Evolutionary conservation across 1,284 basidiomycete species (phyloP), one percentile per base, ranked within the genome.

Genomic region (Meripilus lineatus): DNA sequence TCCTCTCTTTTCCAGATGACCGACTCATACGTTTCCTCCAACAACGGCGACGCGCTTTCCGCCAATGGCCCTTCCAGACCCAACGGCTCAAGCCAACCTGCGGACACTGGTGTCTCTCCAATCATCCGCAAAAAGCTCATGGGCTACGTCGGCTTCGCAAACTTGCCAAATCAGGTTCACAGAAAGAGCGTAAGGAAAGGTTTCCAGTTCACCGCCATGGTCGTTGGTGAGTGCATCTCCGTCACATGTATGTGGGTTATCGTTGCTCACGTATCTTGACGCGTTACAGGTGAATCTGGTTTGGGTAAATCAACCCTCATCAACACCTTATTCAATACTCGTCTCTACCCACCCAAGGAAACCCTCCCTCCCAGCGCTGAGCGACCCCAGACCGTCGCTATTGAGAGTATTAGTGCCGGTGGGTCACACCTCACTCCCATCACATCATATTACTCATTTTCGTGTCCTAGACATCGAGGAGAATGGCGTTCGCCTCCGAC

Each of bases 331-430:
- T 98, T 98, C 79, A 92, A 95, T 64, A 95, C 93, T 38, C 80
- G 81, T 50, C 85, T 98, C 50, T 95, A 96, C 67, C 85, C 89
- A 43, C 81, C 87, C 49, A 93, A 93, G 68, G 81, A 87, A 52
- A 78, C 87, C 42, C 73, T 86, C 26, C 80, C 84, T 45, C 93
- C 93, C 32, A 83, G 90, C 45, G 79, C 84, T 30, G 94, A 97
- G 65, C 75, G 82, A 45, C 79, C 91, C 32, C 89, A 89, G 70
- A 97, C 94, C 5, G 93, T 97, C 56, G 82, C 90, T 47, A 96
- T 97, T 64, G 91, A 96, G 74, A 93, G 89, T 66, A 96, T 95
- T 62, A 91, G 88, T 56, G 93, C 94, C 51, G 93, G 93, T 94
- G 10, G n/a, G 28, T 30, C 8, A 10, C 28, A 30, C n/a, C n/a